Percentiles rank a stretch among this genome's conserved stretches.
These are phyloP conservation scores for Brassica balearica DNA, from an alignment of 441 rosid genomes.

Conservation along the genomic window DNA sequence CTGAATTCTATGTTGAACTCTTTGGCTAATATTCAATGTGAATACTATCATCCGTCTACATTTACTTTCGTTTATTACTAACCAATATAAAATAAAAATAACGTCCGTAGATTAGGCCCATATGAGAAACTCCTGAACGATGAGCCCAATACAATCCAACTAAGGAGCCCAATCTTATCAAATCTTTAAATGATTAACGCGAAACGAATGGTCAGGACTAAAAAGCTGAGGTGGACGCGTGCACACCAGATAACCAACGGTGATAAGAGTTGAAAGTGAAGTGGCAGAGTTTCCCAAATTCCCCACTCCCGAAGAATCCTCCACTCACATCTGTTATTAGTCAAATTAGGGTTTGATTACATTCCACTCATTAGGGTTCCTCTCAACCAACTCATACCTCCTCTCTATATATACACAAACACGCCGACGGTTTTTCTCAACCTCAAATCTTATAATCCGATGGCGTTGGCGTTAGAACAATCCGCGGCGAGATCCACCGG, in stretches of 20 bases:
- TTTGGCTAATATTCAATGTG: neutral
- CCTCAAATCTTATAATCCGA: conserved; percentile 18
- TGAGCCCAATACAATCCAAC: neutral
- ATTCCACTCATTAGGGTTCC: conserved; percentile 32
- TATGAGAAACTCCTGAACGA: neutral
- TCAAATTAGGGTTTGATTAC: conserved; percentile 37
- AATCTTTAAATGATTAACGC: neutral
- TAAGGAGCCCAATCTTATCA: neutral
- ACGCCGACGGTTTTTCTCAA: conserved; percentile 11
- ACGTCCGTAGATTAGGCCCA: neutral
- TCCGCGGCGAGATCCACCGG: conserved; percentile 60
- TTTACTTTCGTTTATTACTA: neutral
- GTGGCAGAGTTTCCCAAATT: conserved; percentile 27
- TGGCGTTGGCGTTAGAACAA: conserved; percentile 53
- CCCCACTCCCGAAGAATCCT: conserved; percentile 23
- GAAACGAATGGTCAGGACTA: conserved; percentile 1
- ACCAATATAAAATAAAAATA: neutral
- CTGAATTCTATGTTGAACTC: neutral
- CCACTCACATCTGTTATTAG: neutral
- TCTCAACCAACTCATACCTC: neutral
- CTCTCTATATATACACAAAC: conserved; percentile 23
- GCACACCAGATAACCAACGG: conserved; percentile 13
- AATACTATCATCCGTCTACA: neutral
- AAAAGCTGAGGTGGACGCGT: conserved; percentile 28
- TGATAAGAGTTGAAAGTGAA: conserved; percentile 3